Evolutionary conservation across 495 filamentous ascomycete genomes (phyloP).

Genomic region (Aspergillus heteromorphus): DNA sequence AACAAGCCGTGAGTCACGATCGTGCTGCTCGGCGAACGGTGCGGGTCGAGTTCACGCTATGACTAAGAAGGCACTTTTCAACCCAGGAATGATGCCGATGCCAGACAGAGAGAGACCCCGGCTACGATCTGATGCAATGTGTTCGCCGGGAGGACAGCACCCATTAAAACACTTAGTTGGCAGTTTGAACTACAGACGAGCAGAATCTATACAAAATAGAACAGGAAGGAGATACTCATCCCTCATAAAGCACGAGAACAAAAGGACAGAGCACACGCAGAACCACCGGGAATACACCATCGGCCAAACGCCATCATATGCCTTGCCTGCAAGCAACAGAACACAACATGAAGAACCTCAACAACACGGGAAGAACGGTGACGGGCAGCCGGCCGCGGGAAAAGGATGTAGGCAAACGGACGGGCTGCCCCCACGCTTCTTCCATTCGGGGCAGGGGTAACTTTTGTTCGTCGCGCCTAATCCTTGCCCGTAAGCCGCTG

Average conservation of each 20-base stretch:
- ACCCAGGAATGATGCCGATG: too few relatives aligned
- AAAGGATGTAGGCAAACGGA: neutral
- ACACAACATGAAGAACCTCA: constrained; percentile 9
- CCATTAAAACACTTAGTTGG: neutral
- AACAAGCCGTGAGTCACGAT: too few relatives aligned
- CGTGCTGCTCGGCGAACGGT: too few relatives aligned
- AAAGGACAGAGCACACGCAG: constrained; percentile 6
- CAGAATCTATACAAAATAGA: constrained; percentile 4
- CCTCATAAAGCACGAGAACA: constrained; percentile 5
- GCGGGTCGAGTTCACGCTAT: too few relatives aligned
- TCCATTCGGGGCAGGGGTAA: neutral
- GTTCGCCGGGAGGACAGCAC: too few relatives aligned
- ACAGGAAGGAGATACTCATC: constrained; percentile 7
- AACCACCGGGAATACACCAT: constrained; percentile 7
- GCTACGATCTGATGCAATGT: too few relatives aligned
- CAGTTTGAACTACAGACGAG: neutral
- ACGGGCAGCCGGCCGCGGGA: neutral
- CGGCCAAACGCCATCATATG: constrained; percentile 20
- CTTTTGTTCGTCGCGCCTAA: neutral
- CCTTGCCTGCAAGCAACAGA: constrained; percentile 15
- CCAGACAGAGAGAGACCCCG: too few relatives aligned
- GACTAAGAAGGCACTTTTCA: too few relatives aligned
- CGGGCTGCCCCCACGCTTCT: neutral
- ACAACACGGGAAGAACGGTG: neutral
- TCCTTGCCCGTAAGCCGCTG: constrained; percentile 56